A percentile compares a stretch with the other conserved stretches of the same genome.
Evolutionary conservation across 306 rosid species (phyloP).

Genomic region (Crotalaria pallida): DNA sequence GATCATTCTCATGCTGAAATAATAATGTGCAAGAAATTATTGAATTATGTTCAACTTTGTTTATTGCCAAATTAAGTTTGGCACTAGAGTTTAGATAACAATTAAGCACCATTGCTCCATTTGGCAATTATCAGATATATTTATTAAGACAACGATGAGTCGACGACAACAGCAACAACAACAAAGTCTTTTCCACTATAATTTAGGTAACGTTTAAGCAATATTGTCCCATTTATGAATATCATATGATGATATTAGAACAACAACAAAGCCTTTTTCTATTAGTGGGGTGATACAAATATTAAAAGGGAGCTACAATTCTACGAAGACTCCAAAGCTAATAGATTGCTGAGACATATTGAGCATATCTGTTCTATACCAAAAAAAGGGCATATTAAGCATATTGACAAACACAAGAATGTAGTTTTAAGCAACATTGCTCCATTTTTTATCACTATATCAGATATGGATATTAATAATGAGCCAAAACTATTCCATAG

Average conservation of each 20-base stretch:
- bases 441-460: constrained; percentile 3
- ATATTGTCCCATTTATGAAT: not conserved
- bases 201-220: not conserved
- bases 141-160: not conserved
- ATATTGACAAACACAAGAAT: not conserved
- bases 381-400: too few relatives aligned
- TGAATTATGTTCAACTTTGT: constrained; percentile 11
- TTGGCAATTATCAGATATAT: not conserved
- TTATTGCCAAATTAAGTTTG: constrained; percentile 6
- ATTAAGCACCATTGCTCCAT: not conserved
- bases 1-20: constrained; percentile 68
- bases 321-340: too few relatives aligned
- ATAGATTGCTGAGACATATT: too few relatives aligned
- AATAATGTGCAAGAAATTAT: constrained; percentile 18
- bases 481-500: not conserved
- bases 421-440: not conserved
- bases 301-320: too few relatives aligned
- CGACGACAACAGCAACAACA: too few relatives aligned
- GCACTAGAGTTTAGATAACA: not conserved
- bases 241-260: not conserved
- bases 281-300: too few relatives aligned
- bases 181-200: too few relatives aligned
- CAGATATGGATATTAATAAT: not conserved
- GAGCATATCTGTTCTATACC: too few relatives aligned
- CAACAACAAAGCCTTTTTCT: too few relatives aligned